Percentiles rank a stretch among this genome's conserved stretches.
Evolutionary conservation across 202 grass and related monocot genomes (phyloP).

Genomic region (Dendrocalamus latiflorus): DNA sequence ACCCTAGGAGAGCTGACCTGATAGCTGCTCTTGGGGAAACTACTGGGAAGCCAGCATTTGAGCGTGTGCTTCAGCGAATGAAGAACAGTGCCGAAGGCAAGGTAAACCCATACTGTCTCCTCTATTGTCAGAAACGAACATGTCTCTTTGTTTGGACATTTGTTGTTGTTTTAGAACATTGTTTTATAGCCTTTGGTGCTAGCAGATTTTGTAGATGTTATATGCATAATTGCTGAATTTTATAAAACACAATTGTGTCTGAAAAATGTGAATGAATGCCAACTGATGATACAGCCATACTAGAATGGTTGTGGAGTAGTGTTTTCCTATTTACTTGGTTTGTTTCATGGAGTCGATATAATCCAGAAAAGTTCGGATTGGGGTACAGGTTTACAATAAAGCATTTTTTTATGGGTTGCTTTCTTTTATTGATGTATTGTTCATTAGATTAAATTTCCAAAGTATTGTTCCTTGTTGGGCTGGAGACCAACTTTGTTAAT

Average conservation of each 20-base stretch:
- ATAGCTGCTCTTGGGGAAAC: conserved; percentile 93
- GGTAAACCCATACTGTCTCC: conserved; percentile 27
- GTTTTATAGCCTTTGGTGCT: neutral
- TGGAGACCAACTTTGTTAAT: too few species aligned
- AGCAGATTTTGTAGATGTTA: neutral
- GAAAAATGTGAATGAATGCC: neutral
- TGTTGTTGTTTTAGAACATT: neutral
- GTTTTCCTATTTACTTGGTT: neutral
- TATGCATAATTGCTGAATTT: neutral
- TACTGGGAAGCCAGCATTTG: conserved; percentile 81
- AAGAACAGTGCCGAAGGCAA: conserved; percentile 73
- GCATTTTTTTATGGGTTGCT: neutral
- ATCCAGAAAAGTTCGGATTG: neutral
- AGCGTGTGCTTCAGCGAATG: too few species aligned
- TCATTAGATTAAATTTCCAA: neutral
- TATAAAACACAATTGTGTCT: neutral
- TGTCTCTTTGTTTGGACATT: neutral
- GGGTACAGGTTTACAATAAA: neutral
- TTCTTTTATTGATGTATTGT: neutral
- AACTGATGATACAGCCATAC: neutral
- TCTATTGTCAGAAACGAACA: neutral
- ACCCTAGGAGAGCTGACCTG: conserved; percentile 85
- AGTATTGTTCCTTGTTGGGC: neutral
- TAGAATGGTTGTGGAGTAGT: neutral
- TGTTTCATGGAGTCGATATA: neutral